Percentiles rank a stretch among this genome's conserved stretches.
Evolutionary conservation across 768 basidiomycete genomes (phyloP).

Genomic region (Suillus bovinus): DNA sequence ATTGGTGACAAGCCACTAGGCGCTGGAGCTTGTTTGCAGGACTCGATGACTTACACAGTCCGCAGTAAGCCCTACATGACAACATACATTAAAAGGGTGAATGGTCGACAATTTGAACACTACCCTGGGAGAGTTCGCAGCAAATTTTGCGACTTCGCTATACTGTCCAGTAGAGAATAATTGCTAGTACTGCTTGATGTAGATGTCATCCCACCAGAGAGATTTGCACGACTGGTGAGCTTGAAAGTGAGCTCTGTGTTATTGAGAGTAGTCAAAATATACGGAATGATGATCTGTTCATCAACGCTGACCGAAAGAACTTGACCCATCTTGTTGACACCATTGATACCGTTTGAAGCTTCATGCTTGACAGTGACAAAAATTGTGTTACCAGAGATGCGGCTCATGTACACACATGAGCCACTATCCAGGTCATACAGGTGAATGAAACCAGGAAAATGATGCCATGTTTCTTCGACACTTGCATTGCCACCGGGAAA

Average conservation of each 20-base stretch:
- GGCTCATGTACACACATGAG: conserved; percentile 99
- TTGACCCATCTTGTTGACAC: conserved; percentile 99
- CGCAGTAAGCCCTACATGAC: conserved; percentile 81
- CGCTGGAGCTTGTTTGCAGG: conserved; percentile 94
- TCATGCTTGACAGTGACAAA: conserved; percentile 98
- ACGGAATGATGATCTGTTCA: conserved; percentile 94
- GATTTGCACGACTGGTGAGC: conserved; percentile 91
- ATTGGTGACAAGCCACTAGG: conserved; percentile 93
- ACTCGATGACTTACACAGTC: conserved; percentile 92
- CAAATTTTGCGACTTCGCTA: conserved; percentile 94
- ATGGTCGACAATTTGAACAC: conserved; percentile 18
- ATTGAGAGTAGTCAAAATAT: conserved; percentile 90
- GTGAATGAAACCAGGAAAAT: conserved; percentile 97
- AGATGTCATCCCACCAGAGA: conserved; percentile 98
- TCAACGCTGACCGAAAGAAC: conserved; percentile 96
- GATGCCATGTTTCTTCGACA: conserved; percentile 95
- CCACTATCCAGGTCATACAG: conserved; percentile 98
- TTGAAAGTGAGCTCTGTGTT: conserved; percentile 98
- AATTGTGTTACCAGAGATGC: conserved; percentile 98
- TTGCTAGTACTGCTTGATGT: conserved; percentile 90
- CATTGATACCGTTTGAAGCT: conserved; percentile 91
- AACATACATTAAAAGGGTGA: conserved; percentile 10
- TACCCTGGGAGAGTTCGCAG: conserved; percentile 94
- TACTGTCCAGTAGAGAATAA: conserved; percentile 88
- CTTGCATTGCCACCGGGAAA: conserved; percentile 99